phyloP scores from a whole-genome alignment of 2,329 filamentous ascomycete genomes.

The Tolypocladium guangdongense region DNA sequence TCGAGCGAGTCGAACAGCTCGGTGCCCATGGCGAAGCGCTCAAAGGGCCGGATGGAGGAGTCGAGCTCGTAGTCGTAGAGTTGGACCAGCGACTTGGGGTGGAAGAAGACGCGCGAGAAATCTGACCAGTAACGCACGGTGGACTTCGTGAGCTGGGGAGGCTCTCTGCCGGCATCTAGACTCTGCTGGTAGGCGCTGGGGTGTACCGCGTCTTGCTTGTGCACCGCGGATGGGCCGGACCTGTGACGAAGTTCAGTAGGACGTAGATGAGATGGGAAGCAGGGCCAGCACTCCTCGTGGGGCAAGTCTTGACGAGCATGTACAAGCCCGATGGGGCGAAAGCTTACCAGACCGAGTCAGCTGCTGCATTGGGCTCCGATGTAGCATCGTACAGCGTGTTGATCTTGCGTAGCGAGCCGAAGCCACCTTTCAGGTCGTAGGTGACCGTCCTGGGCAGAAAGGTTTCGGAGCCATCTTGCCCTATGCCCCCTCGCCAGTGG shows the following conservation, averaged over 20 bases:
- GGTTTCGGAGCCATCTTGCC: conserved; percentile 76
- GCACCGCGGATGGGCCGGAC: conserved; percentile 56
- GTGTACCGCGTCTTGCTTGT: conserved; percentile 55
- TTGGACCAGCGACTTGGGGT: conserved; percentile 78
- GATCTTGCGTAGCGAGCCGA: conserved; percentile 77
- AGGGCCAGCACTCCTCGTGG: background rate
- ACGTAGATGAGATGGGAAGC: background rate
- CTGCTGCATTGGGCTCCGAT: conserved; percentile 14
- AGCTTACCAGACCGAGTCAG: conserved; percentile 22
- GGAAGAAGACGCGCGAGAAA: conserved; percentile 85
- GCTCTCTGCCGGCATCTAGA: conserved; percentile 60
- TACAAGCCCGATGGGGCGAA: background rate
- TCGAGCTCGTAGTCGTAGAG: conserved; percentile 79
- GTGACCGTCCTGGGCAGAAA: conserved; percentile 86
- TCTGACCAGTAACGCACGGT: conserved; percentile 95
- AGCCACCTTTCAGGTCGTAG: conserved; percentile 90
- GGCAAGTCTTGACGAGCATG: background rate
- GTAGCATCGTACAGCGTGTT: conserved; percentile 71
- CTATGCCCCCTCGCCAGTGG: conserved; percentile 77
- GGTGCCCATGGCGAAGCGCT: conserved; percentile 77
- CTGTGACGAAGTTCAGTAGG: conserved; percentile 22
- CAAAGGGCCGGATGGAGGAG: conserved; percentile 72
- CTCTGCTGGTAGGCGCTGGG: conserved; percentile 68
- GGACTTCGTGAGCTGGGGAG: conserved; percentile 53
- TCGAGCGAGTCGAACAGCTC: conserved; percentile 66